Percentiles rank a stretch among this genome's conserved stretches.
These are phyloP conservation scores for Gossypium davidsonii DNA, from an alignment of 441 rosid species.

Conservation along the genomic window DNA sequence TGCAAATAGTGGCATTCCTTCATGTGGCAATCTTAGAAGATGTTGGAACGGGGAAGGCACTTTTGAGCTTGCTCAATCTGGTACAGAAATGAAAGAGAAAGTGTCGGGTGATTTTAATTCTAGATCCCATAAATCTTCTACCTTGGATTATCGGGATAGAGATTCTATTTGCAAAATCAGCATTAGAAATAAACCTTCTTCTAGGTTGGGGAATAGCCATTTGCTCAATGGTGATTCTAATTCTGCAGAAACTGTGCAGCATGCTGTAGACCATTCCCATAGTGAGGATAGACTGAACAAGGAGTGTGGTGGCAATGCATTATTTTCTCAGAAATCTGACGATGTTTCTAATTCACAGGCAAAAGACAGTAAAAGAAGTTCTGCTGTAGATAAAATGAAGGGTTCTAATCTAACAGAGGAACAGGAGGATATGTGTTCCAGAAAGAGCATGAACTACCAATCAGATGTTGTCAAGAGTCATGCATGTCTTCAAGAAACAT, in stretches of 20 bases:
- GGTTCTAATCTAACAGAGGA: not conserved
- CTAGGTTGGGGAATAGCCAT: slow-evolving; percentile 15
- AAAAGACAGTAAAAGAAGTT: slow-evolving; percentile 5
- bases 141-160: slow-evolving; percentile 15
- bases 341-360: not conserved
- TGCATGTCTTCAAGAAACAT: not conserved
- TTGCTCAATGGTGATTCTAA: slow-evolving; percentile 17
- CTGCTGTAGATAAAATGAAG: not conserved
- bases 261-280: slow-evolving; percentile 4
- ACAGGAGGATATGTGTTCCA: not conserved
- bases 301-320: not conserved
- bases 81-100: slow-evolving; percentile 20
- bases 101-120: slow-evolving; percentile 15
- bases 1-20: slow-evolving; percentile 24
- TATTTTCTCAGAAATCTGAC: slow-evolving; percentile 5
- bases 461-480: not conserved
- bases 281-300: slow-evolving; percentile 5
- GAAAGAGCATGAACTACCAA: not conserved
- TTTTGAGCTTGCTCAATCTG: slow-evolving; percentile 19
- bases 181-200: slow-evolving; percentile 19
- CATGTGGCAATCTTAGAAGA: slow-evolving; percentile 21
- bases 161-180: slow-evolving; percentile 12
- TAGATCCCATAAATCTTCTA: slow-evolving; percentile 13
- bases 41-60: slow-evolving; percentile 25
- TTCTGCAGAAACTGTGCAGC: slow-evolving; percentile 7